A percentile compares a stretch with the other conserved stretches of the same genome.
Evolutionary conservation across 2,329 filamentous ascomycete genomes (phyloP).

Genomic region (Hymenoscyphus fructigenus): DNA sequence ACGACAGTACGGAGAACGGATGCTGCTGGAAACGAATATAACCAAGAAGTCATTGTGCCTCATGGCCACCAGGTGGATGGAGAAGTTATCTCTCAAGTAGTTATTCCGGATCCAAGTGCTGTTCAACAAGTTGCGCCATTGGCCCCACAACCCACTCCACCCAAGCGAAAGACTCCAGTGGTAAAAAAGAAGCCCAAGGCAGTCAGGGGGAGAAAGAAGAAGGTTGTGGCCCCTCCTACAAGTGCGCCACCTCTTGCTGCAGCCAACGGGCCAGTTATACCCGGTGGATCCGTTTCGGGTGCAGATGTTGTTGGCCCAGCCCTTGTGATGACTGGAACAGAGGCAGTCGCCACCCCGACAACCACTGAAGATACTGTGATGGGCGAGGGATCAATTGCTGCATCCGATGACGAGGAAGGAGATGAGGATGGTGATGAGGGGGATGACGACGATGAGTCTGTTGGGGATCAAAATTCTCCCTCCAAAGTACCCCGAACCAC

Average conservation of each 20-base stretch:
- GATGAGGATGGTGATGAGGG: slow-evolving; percentile 43
- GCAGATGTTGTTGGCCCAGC: slow-evolving; percentile 8
- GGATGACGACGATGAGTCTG: slow-evolving; percentile 49
- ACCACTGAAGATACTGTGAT: slow-evolving; percentile 36
- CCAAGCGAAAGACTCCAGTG: slow-evolving; percentile 56
- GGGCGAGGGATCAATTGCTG: slow-evolving; percentile 32
- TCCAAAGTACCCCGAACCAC: slow-evolving; percentile 30
- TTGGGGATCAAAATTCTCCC: slow-evolving; percentile 32
- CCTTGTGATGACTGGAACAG: slow-evolving; percentile 31
- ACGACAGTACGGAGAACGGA: slow-evolving; percentile 79
- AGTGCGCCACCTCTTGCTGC: slow-evolving; percentile 24
- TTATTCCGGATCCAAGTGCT: slow-evolving; percentile 60
- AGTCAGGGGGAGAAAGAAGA: slow-evolving; percentile 74
- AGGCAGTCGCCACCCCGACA: slow-evolving; percentile 13
- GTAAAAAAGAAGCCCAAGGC: slow-evolving; percentile 75
- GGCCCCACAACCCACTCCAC: slow-evolving; percentile 45
- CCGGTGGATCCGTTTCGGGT: background rate
- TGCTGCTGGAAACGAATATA: slow-evolving; percentile 75
- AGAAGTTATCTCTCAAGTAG: slow-evolving; percentile 68
- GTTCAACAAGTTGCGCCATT: slow-evolving; percentile 35
- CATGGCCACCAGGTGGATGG: slow-evolving; percentile 80
- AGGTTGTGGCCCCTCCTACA: slow-evolving; percentile 41
- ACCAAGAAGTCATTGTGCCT: slow-evolving; percentile 78
- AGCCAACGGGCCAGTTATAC: slow-evolving; percentile 15
- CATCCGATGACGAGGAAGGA: slow-evolving; percentile 33